Evolutionary conservation across 139 green algal species (phyloP).

Genomic region (Micractinium conductrix): DNA sequence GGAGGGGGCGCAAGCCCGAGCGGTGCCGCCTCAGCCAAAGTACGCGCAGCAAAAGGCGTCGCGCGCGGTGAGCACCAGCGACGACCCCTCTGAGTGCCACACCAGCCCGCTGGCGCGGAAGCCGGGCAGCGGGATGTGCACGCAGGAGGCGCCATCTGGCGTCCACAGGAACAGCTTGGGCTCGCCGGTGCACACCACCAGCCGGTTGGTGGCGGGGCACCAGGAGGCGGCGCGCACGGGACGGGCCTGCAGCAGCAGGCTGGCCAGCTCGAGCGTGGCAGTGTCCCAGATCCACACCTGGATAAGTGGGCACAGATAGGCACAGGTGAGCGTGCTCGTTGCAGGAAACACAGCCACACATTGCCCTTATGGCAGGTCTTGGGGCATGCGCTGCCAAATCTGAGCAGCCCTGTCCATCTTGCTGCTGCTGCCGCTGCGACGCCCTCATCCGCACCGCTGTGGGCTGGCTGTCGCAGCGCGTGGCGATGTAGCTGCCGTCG

Average conservation of each 20-base stretch:
- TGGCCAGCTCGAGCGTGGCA: conserved; percentile 58
- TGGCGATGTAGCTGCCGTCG: conserved; percentile 75
- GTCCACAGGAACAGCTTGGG: conserved; percentile 85
- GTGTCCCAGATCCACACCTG: conserved; percentile 92
- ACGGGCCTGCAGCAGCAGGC: conserved; percentile 72
- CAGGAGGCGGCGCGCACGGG: conserved; percentile 63
- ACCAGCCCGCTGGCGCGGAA: conserved; percentile 63
- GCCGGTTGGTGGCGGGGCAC: conserved; percentile 56
- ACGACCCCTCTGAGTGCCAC: conserved; percentile 61
- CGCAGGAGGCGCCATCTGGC: conserved; percentile 78
- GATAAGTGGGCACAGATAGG: no score
- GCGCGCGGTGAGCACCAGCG: conserved; percentile 64
- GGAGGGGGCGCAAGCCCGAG: no score
- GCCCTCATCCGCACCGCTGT: no score
- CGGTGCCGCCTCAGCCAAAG: not conserved
- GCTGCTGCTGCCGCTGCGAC: no score
- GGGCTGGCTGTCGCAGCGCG: conserved; percentile 77
- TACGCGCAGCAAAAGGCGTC: conserved; percentile 80
- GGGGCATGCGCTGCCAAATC: no score
- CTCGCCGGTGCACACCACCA: conserved; percentile 63
- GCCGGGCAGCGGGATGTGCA: conserved; percentile 76
- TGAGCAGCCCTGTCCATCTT: no score
- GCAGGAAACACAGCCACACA: no score
- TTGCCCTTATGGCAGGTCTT: no score
- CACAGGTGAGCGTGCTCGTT: no score